Percentiles rank a stretch among this genome's conserved stretches.
Conservation (phyloP, 495 filamentous ascomycete species). For the Annulohypoxylon nitens region DNA sequence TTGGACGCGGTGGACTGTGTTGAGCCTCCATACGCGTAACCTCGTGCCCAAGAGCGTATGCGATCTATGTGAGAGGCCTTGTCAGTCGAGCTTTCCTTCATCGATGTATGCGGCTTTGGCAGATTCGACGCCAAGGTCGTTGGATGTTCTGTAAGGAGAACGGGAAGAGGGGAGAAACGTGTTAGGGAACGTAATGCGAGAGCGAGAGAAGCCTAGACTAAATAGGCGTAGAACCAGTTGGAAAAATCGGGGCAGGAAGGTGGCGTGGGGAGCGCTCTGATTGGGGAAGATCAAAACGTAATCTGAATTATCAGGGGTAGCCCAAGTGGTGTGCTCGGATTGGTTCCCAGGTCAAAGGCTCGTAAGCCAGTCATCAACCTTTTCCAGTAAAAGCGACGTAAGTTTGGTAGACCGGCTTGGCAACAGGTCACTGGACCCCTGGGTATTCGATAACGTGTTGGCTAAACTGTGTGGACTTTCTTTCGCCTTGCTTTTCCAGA, state of each 20-base stretch:
- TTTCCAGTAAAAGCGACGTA: slow-evolving; percentile 1
- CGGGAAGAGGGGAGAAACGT: slow-evolving; percentile 30
- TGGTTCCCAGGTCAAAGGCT: slow-evolving; percentile 26
- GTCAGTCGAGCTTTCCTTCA: slow-evolving; percentile 73
- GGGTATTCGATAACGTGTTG: slow-evolving; percentile 33
- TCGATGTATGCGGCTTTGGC: slow-evolving; percentile 62
- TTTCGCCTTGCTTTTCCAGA: slow-evolving; percentile 44
- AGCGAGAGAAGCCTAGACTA: slow-evolving; percentile 44
- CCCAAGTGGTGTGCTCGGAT: slow-evolving; percentile 29
- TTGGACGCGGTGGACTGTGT: slow-evolving; percentile 53
- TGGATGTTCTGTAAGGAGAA: slow-evolving; percentile 45
- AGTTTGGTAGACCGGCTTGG: slow-evolving; percentile 33
- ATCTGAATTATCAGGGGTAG: slow-evolving; percentile 41
- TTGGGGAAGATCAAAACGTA: slow-evolving; percentile 37
- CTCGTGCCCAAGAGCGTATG: slow-evolving; percentile 68
- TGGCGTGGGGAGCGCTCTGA: slow-evolving; percentile 40
- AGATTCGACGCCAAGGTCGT: slow-evolving; percentile 51
- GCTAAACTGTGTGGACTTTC: slow-evolving; percentile 39
- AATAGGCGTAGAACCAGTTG: slow-evolving; percentile 46
- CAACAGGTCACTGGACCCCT: slow-evolving; percentile 36
- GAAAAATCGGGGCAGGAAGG: slow-evolving; percentile 34
- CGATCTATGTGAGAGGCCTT: slow-evolving; percentile 65
- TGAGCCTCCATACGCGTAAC: slow-evolving; percentile 68
- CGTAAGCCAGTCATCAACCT: slow-evolving; percentile 25
- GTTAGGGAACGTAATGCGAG: slow-evolving; percentile 27